Conservation (phyloP, 495 filamentous ascomycete genomes). For the Rusavskia elegans region DNA sequence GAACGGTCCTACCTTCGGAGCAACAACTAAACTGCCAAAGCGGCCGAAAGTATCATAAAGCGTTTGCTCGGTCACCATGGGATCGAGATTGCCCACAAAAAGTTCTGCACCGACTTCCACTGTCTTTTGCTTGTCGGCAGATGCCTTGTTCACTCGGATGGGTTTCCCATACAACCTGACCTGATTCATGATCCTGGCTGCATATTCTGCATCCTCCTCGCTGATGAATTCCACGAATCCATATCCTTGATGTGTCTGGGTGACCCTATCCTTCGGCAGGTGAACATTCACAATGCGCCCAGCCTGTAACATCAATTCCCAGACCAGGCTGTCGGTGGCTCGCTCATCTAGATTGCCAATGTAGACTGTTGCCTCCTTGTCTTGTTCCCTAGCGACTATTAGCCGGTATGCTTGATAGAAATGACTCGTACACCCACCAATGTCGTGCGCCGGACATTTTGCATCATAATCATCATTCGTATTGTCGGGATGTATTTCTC, state of each 20-base stretch:
- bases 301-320: constrained; percentile 95
- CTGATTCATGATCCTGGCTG: constrained; percentile 90
- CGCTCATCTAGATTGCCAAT: constrained; percentile 97
- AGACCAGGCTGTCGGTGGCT: constrained; percentile 76
- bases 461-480: neutral
- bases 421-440: constrained; percentile 38
- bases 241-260: constrained; percentile 91
- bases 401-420: constrained; percentile 1
- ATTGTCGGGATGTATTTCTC: no score
- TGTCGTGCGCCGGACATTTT: constrained; percentile 62
- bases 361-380: constrained; percentile 97
- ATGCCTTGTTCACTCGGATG: constrained; percentile 92
- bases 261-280: constrained; percentile 92
- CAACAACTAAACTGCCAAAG: constrained; percentile 69
- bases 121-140: constrained; percentile 90
- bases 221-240: constrained; percentile 97
- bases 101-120: constrained; percentile 94
- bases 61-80: constrained; percentile 87
- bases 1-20: constrained; percentile 49
- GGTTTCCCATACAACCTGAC: constrained; percentile 87
- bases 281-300: constrained; percentile 96
- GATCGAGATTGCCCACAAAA: constrained; percentile 91
- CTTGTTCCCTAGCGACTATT: constrained; percentile 62
- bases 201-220: constrained; percentile 94
- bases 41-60: constrained; percentile 96